Base-by-base conservation (phyloP, 148 eudicot species). In the Selenicereus undatus region DNA sequence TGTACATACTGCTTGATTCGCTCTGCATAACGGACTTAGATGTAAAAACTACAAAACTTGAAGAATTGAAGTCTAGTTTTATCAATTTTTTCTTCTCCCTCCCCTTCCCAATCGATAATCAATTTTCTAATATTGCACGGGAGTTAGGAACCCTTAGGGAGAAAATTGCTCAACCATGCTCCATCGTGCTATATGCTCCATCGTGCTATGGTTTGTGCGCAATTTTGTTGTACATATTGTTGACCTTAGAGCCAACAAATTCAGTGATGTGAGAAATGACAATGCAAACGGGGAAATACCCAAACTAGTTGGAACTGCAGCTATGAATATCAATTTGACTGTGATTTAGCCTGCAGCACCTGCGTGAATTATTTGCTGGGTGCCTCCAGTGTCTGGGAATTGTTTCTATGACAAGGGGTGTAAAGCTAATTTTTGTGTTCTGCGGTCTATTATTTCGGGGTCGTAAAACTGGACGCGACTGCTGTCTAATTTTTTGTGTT, bases 211-310 rank as follows among this genome's bases (percentile, higher is more conserved):
- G n/a, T 58, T 26, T 72, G 36, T 75, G 45, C 60, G 30, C 75
- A 65, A 45, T 58, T 35, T 76, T 64, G 81, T 77, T 77, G 83
- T 72, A 81, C 21, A 84, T 32, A 4, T 80, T 77, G 29, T 73
- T 66, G 36, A 65, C 24, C 21, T 35, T 69, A 30, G 76, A 35
- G 39, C 36, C 27, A 72, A 80, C 36, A 35, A 80, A 71, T 20
- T 4, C 26, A 51, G 48, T 74, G 48, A 30, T 78, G 24, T 78
- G 22, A 29, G 8, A 20, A 70, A 66, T 51, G 75, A 66, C 43
- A 77, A 77, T 77, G 51, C 71, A 5, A 71, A 42, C n/a, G 56
- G 76, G 66, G n/a, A 64, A 13, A 11, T 9, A 56, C 43, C 43
- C 13, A 73, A 29, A 5, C 24, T 52, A 11, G 30, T 9, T 66